Conservation (phyloP, 2,329 filamentous ascomycete genomes). For the Fusarium graminum region DNA sequence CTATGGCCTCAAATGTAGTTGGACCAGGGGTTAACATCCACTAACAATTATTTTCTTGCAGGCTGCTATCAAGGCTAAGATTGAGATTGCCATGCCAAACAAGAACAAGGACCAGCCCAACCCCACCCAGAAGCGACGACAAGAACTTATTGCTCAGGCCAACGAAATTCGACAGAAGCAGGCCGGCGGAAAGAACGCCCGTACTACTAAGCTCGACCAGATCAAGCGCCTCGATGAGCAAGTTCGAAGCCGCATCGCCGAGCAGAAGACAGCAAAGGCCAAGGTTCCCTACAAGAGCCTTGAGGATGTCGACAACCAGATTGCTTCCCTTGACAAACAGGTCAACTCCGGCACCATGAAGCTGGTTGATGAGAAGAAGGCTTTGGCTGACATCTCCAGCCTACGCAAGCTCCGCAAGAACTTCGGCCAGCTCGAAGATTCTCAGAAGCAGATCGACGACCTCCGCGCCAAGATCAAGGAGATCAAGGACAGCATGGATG, state of each 20-base stretch:
- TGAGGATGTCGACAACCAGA: constrained; percentile 89
- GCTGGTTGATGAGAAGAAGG: constrained; percentile 97
- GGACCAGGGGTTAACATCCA: constrained; percentile 12
- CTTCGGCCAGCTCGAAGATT: constrained; percentile 85
- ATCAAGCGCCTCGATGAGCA: constrained; percentile 93
- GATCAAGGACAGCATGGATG: constrained; percentile 89
- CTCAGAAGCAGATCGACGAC: constrained; percentile 90
- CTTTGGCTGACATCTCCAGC: constrained; percentile 82
- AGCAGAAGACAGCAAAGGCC: constrained; percentile 87
- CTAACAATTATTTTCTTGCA: constrained; percentile 56
- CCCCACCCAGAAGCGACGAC: constrained; percentile 83
- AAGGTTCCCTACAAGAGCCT: constrained; percentile 87
- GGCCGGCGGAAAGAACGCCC: constrained; percentile 85
- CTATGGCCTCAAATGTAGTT: constrained; percentile 36
- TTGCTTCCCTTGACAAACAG: constrained; percentile 82
- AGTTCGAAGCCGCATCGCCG: constrained; percentile 84
- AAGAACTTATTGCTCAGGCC: constrained; percentile 86
- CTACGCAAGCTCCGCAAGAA: constrained; percentile 92
- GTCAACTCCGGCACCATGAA: constrained; percentile 93
- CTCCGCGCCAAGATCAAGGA: constrained; percentile 89
- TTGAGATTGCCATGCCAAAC: constrained; percentile 83
- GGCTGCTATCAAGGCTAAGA: constrained; percentile 89
- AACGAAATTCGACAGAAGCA: constrained; percentile 89
- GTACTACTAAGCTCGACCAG: constrained; percentile 83
- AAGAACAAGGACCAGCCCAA: constrained; percentile 83